Evolutionary conservation across 23 red algal genomes (phyloP).

Genomic region (Rhodosorus marinus): DNA sequence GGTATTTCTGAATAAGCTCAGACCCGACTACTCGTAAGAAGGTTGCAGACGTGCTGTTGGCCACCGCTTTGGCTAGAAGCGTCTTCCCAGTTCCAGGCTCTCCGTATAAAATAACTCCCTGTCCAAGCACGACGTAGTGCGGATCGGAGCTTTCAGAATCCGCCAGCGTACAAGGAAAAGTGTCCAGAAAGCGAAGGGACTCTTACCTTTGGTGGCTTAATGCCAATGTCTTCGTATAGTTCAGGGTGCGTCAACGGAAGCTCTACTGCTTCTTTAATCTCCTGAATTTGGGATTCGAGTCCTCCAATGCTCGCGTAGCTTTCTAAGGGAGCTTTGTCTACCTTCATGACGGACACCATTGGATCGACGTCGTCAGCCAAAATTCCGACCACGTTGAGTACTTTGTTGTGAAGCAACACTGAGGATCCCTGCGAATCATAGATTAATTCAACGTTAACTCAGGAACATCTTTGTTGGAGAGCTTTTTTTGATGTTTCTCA

Average conservation of each 20-base stretch:
- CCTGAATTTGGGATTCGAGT: conserved; percentile 97
- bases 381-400: conserved; percentile 83
- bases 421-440: conserved; percentile 55
- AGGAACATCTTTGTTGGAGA: neutral
- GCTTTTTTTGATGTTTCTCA: too few relatives aligned
- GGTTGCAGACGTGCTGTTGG: conserved; percentile 88
- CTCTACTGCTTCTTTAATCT: conserved; percentile 99
- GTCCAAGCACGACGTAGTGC: too few relatives aligned
- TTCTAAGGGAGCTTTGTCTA: conserved; percentile 95
- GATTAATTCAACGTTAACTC: neutral
- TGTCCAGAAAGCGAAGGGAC: too few relatives aligned
- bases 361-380: conserved; percentile 95
- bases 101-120: conserved; percentile 97
- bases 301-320: conserved; percentile 92
- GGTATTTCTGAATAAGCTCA: conserved; percentile 97
- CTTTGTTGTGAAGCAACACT: conserved; percentile 94
- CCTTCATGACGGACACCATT: conserved; percentile 97
- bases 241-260: conserved; percentile 96
- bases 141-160: too few relatives aligned
- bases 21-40: conserved; percentile 89
- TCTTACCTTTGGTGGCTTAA: conserved; percentile 94
- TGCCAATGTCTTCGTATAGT: conserved; percentile 98
- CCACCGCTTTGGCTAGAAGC: conserved; percentile 92
- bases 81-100: conserved; percentile 98
- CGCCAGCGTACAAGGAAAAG: too few relatives aligned